Base-by-base conservation (phyloP, 2,329 filamentous ascomycete genomes). In the Pseudogymnoascus sp. region DNA sequence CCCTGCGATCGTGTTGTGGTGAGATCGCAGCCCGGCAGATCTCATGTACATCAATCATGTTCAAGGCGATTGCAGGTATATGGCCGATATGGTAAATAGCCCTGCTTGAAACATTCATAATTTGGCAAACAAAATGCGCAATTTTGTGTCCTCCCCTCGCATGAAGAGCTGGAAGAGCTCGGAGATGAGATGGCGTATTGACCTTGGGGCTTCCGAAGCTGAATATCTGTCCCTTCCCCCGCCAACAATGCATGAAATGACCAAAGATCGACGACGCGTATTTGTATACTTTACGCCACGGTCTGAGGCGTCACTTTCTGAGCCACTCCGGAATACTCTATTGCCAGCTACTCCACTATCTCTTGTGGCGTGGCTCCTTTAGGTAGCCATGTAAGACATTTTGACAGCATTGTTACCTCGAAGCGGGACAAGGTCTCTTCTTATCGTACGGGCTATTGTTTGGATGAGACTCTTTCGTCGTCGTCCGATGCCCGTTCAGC, bases 21-120 rank as follows among this genome's bases (percentile, higher is more conserved):
- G 28, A 56, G 50, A 56, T 56, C 50, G 50, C 50, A 56, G 35
- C n/a, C 16, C 16, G 28, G 50, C 16, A 56, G 50, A 56, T 56
- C 50, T 56, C 50, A 56, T 56, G 50, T 56, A 56, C 50, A 56
- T 56, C 50, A 56, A 18, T 56, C 50, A 56, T 33, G n/a, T 56
- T 28, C 12, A 53, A 28, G 28, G 16, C 50, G 50, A 56, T 56
- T 28, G 25, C 23, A 11, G 47, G 23, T 31, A 21, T 56, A 56
- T 33, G 47, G 47, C 10, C 16, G 21, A 23, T 47, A 12, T 23
- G 21, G 42, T 47, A 56, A 33, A 56, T 56, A 56, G 16, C 50
- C 50, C 3, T 56, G 50, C n/a, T 56, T 56, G 50, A 56, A 56
- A 56, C 50, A 56, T 56, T 56, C 50, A 35, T 33, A 56, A 56